Percentiles rank a stretch among this genome's conserved stretches.
Evolutionary conservation across 495 filamentous ascomycete species (phyloP).

Genomic region (Neurospora sp.): DNA sequence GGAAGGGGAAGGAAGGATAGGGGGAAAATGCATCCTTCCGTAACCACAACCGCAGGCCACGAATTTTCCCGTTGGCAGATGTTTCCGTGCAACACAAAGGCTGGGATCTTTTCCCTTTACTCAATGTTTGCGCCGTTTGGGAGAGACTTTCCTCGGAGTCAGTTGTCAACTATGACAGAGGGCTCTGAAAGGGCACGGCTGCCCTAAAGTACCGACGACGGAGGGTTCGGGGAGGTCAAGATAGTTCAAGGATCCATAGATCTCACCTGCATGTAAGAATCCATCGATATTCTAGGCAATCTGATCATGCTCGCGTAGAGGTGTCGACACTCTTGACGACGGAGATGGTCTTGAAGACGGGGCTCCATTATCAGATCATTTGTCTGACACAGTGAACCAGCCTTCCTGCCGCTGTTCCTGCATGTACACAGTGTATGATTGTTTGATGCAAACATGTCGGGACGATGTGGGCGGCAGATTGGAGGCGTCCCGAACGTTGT

Average conservation of each 20-base stretch:
- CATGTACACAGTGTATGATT: background rate
- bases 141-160: background rate
- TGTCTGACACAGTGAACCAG: background rate
- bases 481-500: background rate
- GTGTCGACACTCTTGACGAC: background rate
- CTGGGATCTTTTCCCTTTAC: background rate
- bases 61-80: background rate
- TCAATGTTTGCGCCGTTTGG: background rate
- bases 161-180: background rate
- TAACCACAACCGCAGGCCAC: background rate
- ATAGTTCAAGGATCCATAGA: background rate
- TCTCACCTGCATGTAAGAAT: background rate
- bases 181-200: background rate
- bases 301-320: background rate
- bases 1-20: background rate
- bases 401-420: background rate
- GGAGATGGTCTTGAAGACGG: background rate
- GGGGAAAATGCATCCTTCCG: background rate
- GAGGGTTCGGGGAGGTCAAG: background rate
- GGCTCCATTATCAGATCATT: background rate
- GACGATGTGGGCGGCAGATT: background rate
- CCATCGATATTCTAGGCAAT: background rate
- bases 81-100: background rate
- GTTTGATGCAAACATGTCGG: background rate
- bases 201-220: background rate